Percentiles rank a stretch among this genome's conserved stretches.
phyloP scores from a whole-genome alignment of 2,329 filamentous ascomycete genomes.

The Hymenoscyphus linearis region DNA sequence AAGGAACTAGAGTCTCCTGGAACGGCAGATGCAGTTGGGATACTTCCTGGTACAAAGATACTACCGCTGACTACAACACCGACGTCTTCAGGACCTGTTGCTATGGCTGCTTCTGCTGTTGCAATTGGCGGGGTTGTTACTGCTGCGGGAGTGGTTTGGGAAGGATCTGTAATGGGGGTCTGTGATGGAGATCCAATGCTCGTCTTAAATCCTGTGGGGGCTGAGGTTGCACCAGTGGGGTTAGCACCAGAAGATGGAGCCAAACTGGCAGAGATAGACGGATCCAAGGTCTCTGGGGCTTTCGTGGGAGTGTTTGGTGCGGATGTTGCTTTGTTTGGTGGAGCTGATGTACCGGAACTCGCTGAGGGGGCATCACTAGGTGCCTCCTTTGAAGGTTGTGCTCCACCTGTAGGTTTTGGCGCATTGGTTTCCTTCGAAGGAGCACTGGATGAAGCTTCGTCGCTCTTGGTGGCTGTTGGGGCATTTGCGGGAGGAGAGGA shows the following conservation, averaged over 20 bases:
- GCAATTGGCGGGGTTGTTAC: not conserved
- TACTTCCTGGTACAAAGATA: not conserved
- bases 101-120: constrained; percentile 1
- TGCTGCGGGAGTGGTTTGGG: not conserved
- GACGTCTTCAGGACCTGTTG: constrained; percentile 1
- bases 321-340: not conserved
- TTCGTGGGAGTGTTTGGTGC: not conserved
- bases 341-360: too few species aligned
- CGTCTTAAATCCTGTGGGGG: not conserved
- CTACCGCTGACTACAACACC: constrained; percentile 2
- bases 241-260: not conserved
- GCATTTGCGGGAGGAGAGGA: not conserved
- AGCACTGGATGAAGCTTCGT: not conserved
- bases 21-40: not conserved
- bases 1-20: constrained; percentile 1
- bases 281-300: not conserved
- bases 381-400: not conserved
- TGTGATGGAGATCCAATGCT: not conserved
- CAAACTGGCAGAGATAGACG: not conserved
- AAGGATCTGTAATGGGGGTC: not conserved
- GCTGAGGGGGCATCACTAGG: not conserved
- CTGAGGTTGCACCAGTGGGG: not conserved
- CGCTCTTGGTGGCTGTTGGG: not conserved
- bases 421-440: not conserved
- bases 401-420: not conserved